Evolutionary conservation across 805 yeast genomes (phyloP).

Genomic region (Metschnikowia noctiluminum): DNA sequence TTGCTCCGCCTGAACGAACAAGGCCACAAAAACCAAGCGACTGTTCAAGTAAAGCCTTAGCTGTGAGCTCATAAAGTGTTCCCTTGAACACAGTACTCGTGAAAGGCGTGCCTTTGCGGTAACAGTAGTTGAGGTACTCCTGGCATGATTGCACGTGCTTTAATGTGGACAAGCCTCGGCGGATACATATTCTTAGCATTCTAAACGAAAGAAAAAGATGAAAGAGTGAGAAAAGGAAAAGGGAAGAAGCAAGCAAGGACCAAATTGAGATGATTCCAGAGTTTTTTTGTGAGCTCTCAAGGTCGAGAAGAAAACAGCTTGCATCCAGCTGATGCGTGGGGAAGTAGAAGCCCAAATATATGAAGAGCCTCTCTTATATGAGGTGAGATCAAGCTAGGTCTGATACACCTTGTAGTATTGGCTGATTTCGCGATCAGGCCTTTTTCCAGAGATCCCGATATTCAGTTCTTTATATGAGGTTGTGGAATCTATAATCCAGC

Average conservation of each 20-base stretch:
- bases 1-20: slow-evolving; percentile 50
- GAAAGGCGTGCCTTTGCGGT: slow-evolving; percentile 17
- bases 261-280: too few species aligned
- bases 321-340: too few species aligned
- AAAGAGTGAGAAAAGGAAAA: neutral
- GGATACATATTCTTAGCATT: neutral
- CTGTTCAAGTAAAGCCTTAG: slow-evolving; percentile 36
- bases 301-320: too few species aligned
- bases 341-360: too few species aligned
- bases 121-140: slow-evolving; percentile 31
- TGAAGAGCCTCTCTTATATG: too few species aligned
- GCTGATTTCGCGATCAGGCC: too few species aligned
- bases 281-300: too few species aligned
- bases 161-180: slow-evolving; percentile 2
- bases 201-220: neutral
- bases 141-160: slow-evolving; percentile 22
- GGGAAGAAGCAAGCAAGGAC: neutral
- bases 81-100: slow-evolving; percentile 50
- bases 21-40: slow-evolving; percentile 37
- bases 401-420: too few species aligned
- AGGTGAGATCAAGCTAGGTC: too few species aligned
- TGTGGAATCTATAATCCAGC: too few species aligned
- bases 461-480: too few species aligned
- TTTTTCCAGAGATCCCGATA: too few species aligned
- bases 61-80: slow-evolving; percentile 50